Percentiles rank a stretch among this genome's conserved stretches.
Evolutionary conservation across 495 filamentous ascomycete genomes (phyloP).

Genomic region (Aspergillus incahuasiensis): DNA sequence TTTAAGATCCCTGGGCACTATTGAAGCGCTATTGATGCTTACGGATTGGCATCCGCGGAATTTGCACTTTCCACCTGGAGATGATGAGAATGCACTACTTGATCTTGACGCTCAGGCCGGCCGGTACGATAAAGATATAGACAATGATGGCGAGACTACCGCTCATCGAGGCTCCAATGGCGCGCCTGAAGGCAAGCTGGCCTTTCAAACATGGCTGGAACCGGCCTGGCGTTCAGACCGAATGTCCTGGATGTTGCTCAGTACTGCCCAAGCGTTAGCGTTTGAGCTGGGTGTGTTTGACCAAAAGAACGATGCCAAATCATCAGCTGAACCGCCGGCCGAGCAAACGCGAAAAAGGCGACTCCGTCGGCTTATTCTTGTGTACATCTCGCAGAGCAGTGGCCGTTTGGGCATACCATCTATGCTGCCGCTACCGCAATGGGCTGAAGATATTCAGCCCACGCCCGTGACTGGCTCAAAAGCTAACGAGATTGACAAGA

Average conservation of each 20-base stretch:
- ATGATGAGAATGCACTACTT: constrained; percentile 63
- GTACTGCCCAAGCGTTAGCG: constrained; percentile 80
- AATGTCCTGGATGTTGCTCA: constrained; percentile 98
- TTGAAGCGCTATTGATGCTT: constrained; percentile 87
- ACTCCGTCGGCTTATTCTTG: constrained; percentile 77
- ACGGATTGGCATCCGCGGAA: constrained; percentile 97
- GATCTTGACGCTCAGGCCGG: constrained; percentile 43
- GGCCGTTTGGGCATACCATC: constrained; percentile 91
- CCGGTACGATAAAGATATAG: constrained; percentile 30
- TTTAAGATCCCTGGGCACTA: constrained; percentile 82
- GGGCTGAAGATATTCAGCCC: constrained; percentile 49
- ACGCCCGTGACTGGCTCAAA: constrained; percentile 23
- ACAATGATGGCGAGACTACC: constrained; percentile 33
- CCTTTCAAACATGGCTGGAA: constrained; percentile 91
- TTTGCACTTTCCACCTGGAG: constrained; percentile 89
- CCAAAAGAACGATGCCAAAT: constrained; percentile 54
- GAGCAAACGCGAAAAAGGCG: constrained; percentile 75
- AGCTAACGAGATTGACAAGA: constrained; percentile 42
- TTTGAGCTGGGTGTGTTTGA: constrained; percentile 96
- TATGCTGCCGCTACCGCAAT: constrained; percentile 68
- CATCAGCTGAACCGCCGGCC: constrained; percentile 47
- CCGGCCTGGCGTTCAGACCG: constrained; percentile 94
- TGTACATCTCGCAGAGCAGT: constrained; percentile 86
- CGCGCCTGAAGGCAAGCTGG: constrained; percentile 53
- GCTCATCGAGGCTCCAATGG: constrained; percentile 34